A percentile compares a stretch with the other conserved stretches of the same genome.
phyloP scores from a whole-genome alignment of 257 asterid species.

The Mitragyna speciosa region DNA sequence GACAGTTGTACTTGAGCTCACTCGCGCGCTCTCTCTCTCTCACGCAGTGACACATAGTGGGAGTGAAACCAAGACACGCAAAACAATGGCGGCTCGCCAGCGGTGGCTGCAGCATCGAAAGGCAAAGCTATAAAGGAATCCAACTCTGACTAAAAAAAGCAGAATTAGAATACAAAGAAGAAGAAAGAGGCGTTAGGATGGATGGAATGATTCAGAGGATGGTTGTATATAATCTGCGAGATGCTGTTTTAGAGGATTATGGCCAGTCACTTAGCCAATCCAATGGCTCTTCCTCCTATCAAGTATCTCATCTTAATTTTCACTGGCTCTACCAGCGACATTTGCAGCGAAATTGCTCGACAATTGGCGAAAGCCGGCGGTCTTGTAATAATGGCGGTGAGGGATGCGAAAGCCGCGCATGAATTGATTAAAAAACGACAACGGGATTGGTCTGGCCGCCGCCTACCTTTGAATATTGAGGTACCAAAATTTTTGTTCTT shows the following conservation, averaged over 20 bases:
- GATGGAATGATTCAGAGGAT: conserved; percentile 85
- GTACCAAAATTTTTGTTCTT: conserved; percentile 28
- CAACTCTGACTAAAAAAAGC: conserved; percentile 17
- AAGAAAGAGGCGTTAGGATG: conserved; percentile 77
- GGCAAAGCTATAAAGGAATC: conserved; percentile 35
- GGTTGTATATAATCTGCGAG: conserved; percentile 64
- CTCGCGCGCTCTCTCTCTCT: no score
- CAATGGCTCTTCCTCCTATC: conserved; percentile 83
- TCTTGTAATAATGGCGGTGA: conserved; percentile 97
- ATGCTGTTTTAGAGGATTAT: conserved; percentile 87
- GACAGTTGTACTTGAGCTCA: no score
- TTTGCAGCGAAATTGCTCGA: conserved; percentile 92
- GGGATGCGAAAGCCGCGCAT: conserved; percentile 69
- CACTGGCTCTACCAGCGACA: conserved; percentile 98
- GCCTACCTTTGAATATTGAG: conserved; percentile 91
- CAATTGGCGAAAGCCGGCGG: conserved; percentile 96
- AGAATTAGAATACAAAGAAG: conserved; percentile 22
- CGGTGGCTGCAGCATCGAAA: conserved; percentile 25
- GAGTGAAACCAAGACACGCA: neutral
- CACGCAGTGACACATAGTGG: neutral
- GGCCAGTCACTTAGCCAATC: conserved; percentile 84
- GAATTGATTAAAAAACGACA: conserved; percentile 84
- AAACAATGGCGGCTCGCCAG: neutral
- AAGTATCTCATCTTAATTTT: conserved; percentile 74
- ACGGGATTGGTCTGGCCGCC: conserved; percentile 74